Base-by-base conservation (phyloP, 2,329 filamentous ascomycete genomes). In the Pyrenochaeta sp. region DNA sequence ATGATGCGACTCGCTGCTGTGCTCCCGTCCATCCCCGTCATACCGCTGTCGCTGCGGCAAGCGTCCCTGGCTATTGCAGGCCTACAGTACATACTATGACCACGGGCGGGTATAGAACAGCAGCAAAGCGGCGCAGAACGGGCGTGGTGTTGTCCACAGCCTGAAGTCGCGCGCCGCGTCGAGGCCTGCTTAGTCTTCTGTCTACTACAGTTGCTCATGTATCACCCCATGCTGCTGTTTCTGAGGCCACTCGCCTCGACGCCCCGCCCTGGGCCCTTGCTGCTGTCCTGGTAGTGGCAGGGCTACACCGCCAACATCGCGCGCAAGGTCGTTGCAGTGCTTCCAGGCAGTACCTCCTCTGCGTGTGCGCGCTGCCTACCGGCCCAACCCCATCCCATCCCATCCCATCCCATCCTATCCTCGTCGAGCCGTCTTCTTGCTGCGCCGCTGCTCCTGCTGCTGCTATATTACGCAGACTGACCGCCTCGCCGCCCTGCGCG, bases 381-480 rank as follows among this genome's bases (percentile, higher is more conserved):
- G 59, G 56, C 59, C 62, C 64, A 64, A 61, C 63, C 19, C 19
- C 19, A 19, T 19, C 19, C 19, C 19, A 19, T 19, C 19, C 19
- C 19, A 19, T 19, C 19, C 19, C 19, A 19, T 19, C 19, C 66
- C 66, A 30, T 30, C 28, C 5, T 30, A 64, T 68, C 58, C 57
- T 55, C 49, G 46, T 48, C 50, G 43, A 42, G 50, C 55, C 44
- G 51, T 40, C 47, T 15, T 36, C 34, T 4, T 36, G 34, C 34
- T 36, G 34, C 34, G 34, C 34, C 12, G 34, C 34, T 36, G 13
- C 34, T 36, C 5, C 34, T 36, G 13, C 9, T 51, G 43, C 48
- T 61, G 53, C 59, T 64, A 63, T 64, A 65, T 65, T 63, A 65
- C 63, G 60, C 56, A 57, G 42, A 49, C 54, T 50, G 52, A 52